Conservation (phyloP, 2,329 filamentous ascomycete species). For the Pezizomycotina sp. region DNA sequence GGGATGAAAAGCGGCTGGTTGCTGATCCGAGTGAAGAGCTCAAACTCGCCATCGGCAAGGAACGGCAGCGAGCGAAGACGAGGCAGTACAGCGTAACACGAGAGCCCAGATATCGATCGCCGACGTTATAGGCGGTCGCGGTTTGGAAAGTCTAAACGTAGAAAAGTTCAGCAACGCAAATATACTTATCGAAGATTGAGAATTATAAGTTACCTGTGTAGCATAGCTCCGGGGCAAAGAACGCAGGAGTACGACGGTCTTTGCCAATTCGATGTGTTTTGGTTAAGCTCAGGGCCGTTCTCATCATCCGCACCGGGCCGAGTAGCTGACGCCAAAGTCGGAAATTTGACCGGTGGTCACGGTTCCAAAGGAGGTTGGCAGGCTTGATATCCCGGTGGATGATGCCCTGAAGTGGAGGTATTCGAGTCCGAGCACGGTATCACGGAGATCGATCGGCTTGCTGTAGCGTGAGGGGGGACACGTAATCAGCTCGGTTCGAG, state of each 20-base stretch:
- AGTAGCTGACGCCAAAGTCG: slow-evolving; percentile 95
- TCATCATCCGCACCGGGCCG: slow-evolving; percentile 64
- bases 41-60: slow-evolving; percentile 76
- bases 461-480: slow-evolving; percentile 77
- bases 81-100: slow-evolving; percentile 88
- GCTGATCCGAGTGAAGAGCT: slow-evolving; percentile 80
- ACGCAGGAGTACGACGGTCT: slow-evolving; percentile 92
- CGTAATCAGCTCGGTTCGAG: slow-evolving; percentile 65
- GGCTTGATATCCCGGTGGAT: slow-evolving; percentile 76
- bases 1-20: slow-evolving; percentile 88
- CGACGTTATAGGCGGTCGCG: slow-evolving; percentile 61
- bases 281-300: slow-evolving; percentile 73
- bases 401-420: slow-evolving; percentile 77
- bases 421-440: slow-evolving; percentile 82
- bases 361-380: slow-evolving; percentile 78
- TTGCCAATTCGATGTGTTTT: slow-evolving; percentile 74
- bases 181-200: slow-evolving; percentile 1
- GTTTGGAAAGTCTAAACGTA: slow-evolving; percentile 29
- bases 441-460: slow-evolving; percentile 73
- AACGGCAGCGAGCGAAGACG: slow-evolving; percentile 91
- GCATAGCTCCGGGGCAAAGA: slow-evolving; percentile 92
- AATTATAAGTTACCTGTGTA: slow-evolving; percentile 43
- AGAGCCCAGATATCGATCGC: slow-evolving; percentile 97
- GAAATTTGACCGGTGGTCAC: slow-evolving; percentile 90
- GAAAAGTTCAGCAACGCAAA: slow-evolving; percentile 10